Evolutionary conservation across 768 basidiomycete species (phyloP).

Genomic region (Leccinum fibrillosum): DNA sequence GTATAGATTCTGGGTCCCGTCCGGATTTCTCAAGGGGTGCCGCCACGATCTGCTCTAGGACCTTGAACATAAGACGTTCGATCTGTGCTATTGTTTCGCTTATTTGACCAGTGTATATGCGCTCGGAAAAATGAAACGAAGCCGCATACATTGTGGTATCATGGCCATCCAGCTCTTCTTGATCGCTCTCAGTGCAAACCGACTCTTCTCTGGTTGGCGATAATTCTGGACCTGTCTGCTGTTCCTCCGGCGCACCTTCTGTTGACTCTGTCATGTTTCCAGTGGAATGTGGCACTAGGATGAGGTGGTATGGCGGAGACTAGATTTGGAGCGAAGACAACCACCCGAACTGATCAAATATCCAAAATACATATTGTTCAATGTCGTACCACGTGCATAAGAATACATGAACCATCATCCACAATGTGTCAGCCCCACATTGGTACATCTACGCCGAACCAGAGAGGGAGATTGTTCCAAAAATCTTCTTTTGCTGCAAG

Average conservation of each 20-base stretch:
- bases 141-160: conserved; percentile 8
- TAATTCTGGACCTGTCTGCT: not conserved
- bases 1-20: not conserved
- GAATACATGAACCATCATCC: conserved; percentile 13
- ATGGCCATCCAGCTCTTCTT: conserved; percentile 11
- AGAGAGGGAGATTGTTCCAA: conserved; percentile 60
- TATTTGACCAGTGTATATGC: conserved; percentile 2
- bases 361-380: not conserved
- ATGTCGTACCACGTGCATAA: not conserved
- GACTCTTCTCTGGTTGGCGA: not conserved
- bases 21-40: conserved; percentile 9
- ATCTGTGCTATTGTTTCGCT: conserved; percentile 28
- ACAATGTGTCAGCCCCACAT: conserved; percentile 32
- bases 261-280: not conserved
- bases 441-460: conserved; percentile 58
- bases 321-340: no score
- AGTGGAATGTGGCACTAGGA: not conserved
- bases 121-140: not conserved
- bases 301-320: not conserved
- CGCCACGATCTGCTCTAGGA: conserved; percentile 31
- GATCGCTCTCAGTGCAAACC: conserved; percentile 4
- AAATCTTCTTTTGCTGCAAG: conserved; percentile 58
- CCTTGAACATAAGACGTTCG: conserved; percentile 28
- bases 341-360: not conserved
- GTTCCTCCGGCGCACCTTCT: not conserved